Evolutionary conservation across 2,329 filamentous ascomycete genomes (phyloP), one percentile per base, ranked within the genome.

Genomic region (Fusarium torreyae): DNA sequence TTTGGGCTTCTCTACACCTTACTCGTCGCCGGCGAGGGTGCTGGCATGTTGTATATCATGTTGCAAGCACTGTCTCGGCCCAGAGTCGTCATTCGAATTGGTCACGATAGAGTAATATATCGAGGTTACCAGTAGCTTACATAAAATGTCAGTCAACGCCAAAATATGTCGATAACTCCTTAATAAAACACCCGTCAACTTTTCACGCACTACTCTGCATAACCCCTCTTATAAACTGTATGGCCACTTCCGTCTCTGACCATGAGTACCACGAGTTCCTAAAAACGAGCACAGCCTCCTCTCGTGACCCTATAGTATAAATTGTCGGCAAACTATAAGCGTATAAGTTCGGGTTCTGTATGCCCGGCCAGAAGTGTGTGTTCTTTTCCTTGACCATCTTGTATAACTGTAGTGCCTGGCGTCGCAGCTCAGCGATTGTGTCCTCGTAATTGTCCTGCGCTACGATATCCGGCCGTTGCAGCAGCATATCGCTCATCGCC

Each of bases 251-350:
- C 5, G 53, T 68, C 24, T 65, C 65, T 4, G 64, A 46, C 49
- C 49, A 68, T 5, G 53, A 68, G 2, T 68, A 64, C 64, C 58
- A 64, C 3, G 58, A 60, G 1, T 60, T 20, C 5, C 52, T 40
- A 7, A 68, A 68, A 18, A 60, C 31, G 11, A 68, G 45, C 3
- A 68, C 58, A 11, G 58, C 65, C 40, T 68, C 64, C 33, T 60
- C 36, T n/a, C 18, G 49, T 2, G 64, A 64, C 10, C 49, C 64
- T 0, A 11, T 3, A 7, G 22, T 31, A 54, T 60, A 60, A 1
- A 3, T 1, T 1, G 10, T 24, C 7, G 45, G 53, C 3, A 54
- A 13, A 1, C 39, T 31, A 1, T 68, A 54, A 0, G 65, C 58
- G 11, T 60, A 65, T 3, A 59, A 8, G 6, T 11, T 43, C 2